Evolutionary conservation across 2,329 filamentous ascomycete genomes (phyloP).

Genomic region (Calonectria henricotiae): DNA sequence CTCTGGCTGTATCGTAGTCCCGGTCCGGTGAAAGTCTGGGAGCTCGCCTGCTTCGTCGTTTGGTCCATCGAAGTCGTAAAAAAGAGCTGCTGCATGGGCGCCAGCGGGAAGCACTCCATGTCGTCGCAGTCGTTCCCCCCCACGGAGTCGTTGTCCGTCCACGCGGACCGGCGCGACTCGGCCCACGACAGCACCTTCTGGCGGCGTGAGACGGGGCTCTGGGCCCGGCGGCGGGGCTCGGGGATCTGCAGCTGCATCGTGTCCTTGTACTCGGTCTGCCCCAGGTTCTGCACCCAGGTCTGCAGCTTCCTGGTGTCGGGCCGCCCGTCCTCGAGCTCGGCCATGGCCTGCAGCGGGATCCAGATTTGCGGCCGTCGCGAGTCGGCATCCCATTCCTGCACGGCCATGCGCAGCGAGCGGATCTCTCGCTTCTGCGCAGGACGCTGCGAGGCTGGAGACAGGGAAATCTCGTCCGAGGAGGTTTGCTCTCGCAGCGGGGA

Average conservation of each 20-base stretch:
- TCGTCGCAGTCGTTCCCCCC: slow-evolving; percentile 49
- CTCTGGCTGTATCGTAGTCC: slow-evolving; percentile 69
- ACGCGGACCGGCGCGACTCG: slow-evolving; percentile 45
- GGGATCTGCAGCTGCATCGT: slow-evolving; percentile 64
- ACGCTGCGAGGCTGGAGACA: slow-evolving; percentile 56
- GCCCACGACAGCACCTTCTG: slow-evolving; percentile 38
- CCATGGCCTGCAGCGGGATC: slow-evolving; percentile 66
- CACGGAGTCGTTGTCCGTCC: slow-evolving; percentile 53
- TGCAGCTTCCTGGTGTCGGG: slow-evolving; percentile 65
- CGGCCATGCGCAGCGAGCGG: slow-evolving; percentile 60
- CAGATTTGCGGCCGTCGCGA: slow-evolving; percentile 64
- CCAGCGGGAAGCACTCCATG: slow-evolving; percentile 62
- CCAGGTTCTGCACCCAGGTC: slow-evolving; percentile 71
- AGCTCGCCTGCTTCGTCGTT: slow-evolving; percentile 50
- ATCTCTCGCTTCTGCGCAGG: slow-evolving; percentile 63
- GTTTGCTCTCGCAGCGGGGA: slow-evolving; percentile 54
- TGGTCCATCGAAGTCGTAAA: slow-evolving; percentile 66
- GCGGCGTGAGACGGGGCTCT: slow-evolving; percentile 20
- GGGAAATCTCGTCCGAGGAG: slow-evolving; percentile 11
- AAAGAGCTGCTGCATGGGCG: slow-evolving; percentile 71
- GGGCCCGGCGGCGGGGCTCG: slow-evolving; percentile 54
- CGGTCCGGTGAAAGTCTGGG: slow-evolving; percentile 49
- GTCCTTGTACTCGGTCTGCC: slow-evolving; percentile 64
- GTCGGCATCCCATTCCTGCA: slow-evolving; percentile 57
- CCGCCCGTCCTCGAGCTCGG: slow-evolving; percentile 59